phyloP scores from a whole-genome alignment of 2,329 filamentous ascomycete genomes.

The Fusarium compactum region DNA sequence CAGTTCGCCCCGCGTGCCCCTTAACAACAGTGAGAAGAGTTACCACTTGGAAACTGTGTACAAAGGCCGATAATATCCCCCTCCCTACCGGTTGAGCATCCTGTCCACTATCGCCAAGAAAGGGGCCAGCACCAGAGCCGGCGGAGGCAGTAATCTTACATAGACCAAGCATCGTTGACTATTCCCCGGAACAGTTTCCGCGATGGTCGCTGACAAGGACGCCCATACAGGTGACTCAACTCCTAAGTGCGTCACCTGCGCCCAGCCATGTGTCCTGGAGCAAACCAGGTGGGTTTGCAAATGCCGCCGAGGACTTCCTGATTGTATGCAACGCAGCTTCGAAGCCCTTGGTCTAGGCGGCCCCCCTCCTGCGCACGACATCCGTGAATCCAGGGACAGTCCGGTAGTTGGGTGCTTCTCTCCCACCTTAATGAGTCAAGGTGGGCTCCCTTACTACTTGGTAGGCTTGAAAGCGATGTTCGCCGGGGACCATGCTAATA shows the following conservation, averaged over 20 bases:
- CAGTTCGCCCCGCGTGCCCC: background rate
- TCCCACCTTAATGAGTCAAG: background rate
- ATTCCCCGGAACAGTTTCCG: background rate
- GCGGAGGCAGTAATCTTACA: background rate
- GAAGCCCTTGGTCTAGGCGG: background rate
- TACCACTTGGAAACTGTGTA: background rate
- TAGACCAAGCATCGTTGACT: background rate
- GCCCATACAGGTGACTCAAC: background rate
- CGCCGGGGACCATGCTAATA: background rate
- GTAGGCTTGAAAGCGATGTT: background rate
- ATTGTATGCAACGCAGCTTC: too few species aligned
- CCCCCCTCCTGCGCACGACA: background rate
- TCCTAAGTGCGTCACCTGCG: conserved; percentile 1
- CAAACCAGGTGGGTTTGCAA: background rate
- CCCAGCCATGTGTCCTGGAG: background rate
- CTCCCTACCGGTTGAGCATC: background rate
- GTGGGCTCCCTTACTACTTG: background rate
- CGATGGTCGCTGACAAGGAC: background rate
- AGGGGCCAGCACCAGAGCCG: background rate
- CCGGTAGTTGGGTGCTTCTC: background rate
- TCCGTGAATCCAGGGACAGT: background rate
- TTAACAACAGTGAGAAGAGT: background rate
- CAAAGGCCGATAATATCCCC: background rate
- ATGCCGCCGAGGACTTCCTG: background rate
- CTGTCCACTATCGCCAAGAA: background rate